phyloP scores from a whole-genome alignment of 768 basidiomycete genomes.

The Boletus tomentosulus region DNA sequence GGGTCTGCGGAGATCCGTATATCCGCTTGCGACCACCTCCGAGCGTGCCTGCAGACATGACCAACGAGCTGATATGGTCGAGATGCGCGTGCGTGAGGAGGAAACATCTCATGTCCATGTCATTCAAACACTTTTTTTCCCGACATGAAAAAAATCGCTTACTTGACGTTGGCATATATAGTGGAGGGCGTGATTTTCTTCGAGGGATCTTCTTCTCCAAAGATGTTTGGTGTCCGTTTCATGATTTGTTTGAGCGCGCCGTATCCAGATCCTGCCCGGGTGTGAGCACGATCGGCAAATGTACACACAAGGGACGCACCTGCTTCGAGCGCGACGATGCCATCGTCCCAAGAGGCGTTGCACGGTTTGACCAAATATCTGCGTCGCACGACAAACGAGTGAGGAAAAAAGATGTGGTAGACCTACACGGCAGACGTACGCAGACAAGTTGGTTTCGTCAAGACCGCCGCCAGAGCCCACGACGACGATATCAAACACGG shows the following conservation, averaged over 20 bases:
- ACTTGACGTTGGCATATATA: slow-evolving; percentile 34
- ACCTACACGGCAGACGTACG: slow-evolving; percentile 44
- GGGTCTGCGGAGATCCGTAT: slow-evolving; percentile 53
- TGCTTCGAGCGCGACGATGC: slow-evolving; percentile 82
- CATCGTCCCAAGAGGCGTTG: slow-evolving; percentile 67
- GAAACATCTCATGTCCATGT: slow-evolving; percentile 53
- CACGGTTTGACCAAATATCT: slow-evolving; percentile 88
- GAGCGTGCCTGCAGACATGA: slow-evolving; percentile 79
- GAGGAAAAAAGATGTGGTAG: background rate
- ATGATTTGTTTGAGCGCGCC: slow-evolving; percentile 71
- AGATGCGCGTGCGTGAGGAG: slow-evolving; percentile 87
- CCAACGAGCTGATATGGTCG: slow-evolving; percentile 82
- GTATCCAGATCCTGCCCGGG: slow-evolving; percentile 63
- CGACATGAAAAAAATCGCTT: background rate
- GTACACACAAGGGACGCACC: slow-evolving; percentile 39
- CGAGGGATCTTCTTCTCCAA: slow-evolving; percentile 31
- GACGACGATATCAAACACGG: slow-evolving; percentile 67
- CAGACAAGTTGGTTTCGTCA: slow-evolving; percentile 83
- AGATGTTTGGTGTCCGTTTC: slow-evolving; percentile 49
- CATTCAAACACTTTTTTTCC: background rate
- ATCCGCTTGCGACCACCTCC: slow-evolving; percentile 59
- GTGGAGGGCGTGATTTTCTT: slow-evolving; percentile 19
- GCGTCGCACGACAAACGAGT: slow-evolving; percentile 6
- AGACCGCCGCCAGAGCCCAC: slow-evolving; percentile 89
- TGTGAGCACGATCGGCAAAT: background rate